Evolutionary conservation across 2,329 filamentous ascomycete species (phyloP).

Genomic region (Exophiala lecanii-corni): DNA sequence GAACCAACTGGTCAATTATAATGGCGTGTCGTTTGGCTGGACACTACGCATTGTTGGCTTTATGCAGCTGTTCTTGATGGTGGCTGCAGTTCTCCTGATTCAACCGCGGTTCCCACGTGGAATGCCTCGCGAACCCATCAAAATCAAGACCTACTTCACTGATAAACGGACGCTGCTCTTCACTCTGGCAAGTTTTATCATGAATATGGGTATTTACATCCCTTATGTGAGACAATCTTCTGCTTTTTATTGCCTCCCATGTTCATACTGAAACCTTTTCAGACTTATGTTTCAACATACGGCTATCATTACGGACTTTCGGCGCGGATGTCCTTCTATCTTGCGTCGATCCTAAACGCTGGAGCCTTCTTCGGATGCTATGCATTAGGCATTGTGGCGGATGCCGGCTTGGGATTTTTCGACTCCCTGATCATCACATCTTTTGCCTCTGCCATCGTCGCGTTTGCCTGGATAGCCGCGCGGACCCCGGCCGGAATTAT

Average conservation of each 20-base stretch:
- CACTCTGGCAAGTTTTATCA: slow-evolving; percentile 12
- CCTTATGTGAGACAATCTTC: slow-evolving; percentile 27
- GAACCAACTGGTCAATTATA: slow-evolving; percentile 45
- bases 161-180: slow-evolving; percentile 7
- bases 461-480: slow-evolving; percentile 29
- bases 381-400: slow-evolving; percentile 31
- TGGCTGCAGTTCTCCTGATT: slow-evolving; percentile 35
- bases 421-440: slow-evolving; percentile 28
- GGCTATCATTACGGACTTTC: slow-evolving; percentile 25
- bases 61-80: slow-evolving; percentile 41
- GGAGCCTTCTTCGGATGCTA: slow-evolving; percentile 34
- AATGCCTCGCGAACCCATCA: slow-evolving; percentile 4
- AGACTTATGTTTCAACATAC: slow-evolving; percentile 16
- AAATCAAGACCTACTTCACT: slow-evolving; percentile 24
- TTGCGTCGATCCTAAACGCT: slow-evolving; percentile 31
- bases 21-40: slow-evolving; percentile 48
- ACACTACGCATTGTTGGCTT: slow-evolving; percentile 51
- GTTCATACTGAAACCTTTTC: not conserved
- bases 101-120: slow-evolving; percentile 1
- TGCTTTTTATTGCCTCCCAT: slow-evolving; percentile 32
- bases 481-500: slow-evolving; percentile 28
- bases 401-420: slow-evolving; percentile 30
- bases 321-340: slow-evolving; percentile 25
- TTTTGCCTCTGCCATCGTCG: slow-evolving; percentile 28
- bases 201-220: slow-evolving; percentile 24